Evolutionary conservation across 495 filamentous ascomycete species (phyloP).

Genomic region (Xylaria curta): DNA sequence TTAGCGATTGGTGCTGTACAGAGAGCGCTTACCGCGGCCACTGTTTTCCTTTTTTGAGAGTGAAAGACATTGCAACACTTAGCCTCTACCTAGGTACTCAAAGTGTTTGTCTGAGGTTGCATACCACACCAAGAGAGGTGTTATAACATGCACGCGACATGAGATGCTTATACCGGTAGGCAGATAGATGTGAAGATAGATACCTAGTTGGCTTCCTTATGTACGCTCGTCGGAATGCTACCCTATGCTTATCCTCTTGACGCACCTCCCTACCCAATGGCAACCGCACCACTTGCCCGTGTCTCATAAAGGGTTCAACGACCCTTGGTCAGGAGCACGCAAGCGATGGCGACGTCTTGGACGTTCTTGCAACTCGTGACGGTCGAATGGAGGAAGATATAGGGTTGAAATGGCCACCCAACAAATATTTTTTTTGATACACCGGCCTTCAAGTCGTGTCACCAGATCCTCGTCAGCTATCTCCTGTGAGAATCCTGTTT

Average conservation of each 20-base stretch:
- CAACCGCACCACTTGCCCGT: neutral
- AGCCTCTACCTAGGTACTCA: neutral
- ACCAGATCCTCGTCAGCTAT: neutral
- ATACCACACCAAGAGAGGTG: neutral
- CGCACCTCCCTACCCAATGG: neutral
- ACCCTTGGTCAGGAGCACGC: neutral
- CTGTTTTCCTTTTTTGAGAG: too few relatives aligned
- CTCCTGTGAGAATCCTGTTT: neutral
- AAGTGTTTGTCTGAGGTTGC: neutral
- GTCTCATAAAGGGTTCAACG: neutral
- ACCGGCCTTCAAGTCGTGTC: neutral
- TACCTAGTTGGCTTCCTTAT: neutral
- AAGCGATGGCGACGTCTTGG: neutral
- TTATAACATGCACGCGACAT: neutral
- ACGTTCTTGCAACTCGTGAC: neutral
- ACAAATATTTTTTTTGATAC: neutral
- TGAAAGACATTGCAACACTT: neutral
- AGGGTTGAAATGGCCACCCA: slow-evolving; percentile 5
- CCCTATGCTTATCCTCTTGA: slow-evolving; percentile 8
- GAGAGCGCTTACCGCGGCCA: neutral
- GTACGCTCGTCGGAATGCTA: neutral
- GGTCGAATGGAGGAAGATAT: neutral
- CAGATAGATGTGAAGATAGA: neutral
- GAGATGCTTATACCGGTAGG: neutral
- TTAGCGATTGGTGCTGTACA: neutral